phyloP scores from a whole-genome alignment of 1,284 basidiomycete genomes.

The Cutaneotrichosporon sp. region DNA sequence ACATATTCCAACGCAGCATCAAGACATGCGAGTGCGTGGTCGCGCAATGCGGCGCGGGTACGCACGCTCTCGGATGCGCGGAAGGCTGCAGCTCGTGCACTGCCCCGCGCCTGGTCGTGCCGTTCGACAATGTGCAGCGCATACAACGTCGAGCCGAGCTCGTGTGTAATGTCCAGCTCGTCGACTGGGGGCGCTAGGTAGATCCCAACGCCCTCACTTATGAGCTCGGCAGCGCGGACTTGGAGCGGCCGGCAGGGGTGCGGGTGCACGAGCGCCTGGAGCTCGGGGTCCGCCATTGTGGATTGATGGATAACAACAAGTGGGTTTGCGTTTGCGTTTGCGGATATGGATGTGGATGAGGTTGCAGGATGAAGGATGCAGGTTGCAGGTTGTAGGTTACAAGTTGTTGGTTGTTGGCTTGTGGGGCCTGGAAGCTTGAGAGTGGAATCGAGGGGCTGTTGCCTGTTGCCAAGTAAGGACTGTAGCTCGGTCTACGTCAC shows the following conservation, averaged over 20 bases:
- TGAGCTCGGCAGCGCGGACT: constrained; percentile 19
- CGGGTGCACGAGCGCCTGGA: constrained; percentile 12
- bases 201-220: constrained; percentile 16
- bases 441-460: background rate
- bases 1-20: constrained; percentile 25
- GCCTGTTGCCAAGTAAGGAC: too few species aligned
- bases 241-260: constrained; percentile 14
- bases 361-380: too few species aligned
- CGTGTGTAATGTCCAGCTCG: constrained; percentile 23
- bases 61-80: constrained; percentile 20
- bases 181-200: background rate
- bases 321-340: background rate
- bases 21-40: constrained; percentile 19
- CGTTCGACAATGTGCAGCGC: constrained; percentile 29
- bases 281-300: constrained; percentile 17
- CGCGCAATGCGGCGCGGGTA: constrained; percentile 19
- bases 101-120: constrained; percentile 23
- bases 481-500: too few species aligned
- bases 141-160: constrained; percentile 22
- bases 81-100: constrained; percentile 25
- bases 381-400: too few species aligned
- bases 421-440: background rate
- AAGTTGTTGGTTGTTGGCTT: too few species aligned
- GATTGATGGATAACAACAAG: background rate
- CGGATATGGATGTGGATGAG: background rate